Conservation (phyloP, 805 yeast species). For the Candida saitoana region DNA sequence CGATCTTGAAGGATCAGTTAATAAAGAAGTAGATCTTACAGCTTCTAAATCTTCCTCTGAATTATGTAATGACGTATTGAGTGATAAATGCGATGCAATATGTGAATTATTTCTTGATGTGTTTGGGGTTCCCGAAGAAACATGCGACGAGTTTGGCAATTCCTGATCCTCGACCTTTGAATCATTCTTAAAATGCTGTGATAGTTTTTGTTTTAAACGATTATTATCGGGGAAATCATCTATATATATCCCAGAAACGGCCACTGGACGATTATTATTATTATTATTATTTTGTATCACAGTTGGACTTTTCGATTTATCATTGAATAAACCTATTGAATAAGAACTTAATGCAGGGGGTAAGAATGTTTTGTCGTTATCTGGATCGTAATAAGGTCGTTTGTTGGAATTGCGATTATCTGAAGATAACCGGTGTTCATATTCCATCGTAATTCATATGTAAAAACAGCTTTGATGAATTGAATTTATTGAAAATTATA, state of each 20-base stretch:
- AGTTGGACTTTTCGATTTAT: constrained; percentile 8
- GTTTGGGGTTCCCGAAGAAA: constrained; percentile 7
- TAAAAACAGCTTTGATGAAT: neutral
- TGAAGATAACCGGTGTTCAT: neutral
- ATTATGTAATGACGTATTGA: constrained; percentile 1
- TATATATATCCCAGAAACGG: constrained; percentile 28
- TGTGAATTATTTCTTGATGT: neutral
- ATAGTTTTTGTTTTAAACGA: constrained; percentile 24
- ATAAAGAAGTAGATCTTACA: neutral
- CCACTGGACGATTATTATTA: constrained; percentile 8
- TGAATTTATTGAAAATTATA: neutral
- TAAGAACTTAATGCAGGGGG: constrained; percentile 62
- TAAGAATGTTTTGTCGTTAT: constrained; percentile 49
- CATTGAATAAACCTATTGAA: constrained; percentile 50
- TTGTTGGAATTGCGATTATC: constrained; percentile 4
- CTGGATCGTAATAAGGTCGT: constrained; percentile 15
- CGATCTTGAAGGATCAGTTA: constrained; percentile 3
- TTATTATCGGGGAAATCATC: constrained; percentile 27
- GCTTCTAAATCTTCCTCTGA: constrained; percentile 3
- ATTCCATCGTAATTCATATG: constrained; percentile 1
- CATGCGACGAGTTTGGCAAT: neutral
- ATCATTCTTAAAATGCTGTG: constrained; percentile 25
- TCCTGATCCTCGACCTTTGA: neutral
- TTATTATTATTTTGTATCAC: constrained; percentile 2
- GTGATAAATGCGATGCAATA: constrained; percentile 4